These are phyloP conservation scores for Ophiostoma montium DNA, from an alignment of 2,329 filamentous ascomycete species.

Conservation along the genomic window DNA sequence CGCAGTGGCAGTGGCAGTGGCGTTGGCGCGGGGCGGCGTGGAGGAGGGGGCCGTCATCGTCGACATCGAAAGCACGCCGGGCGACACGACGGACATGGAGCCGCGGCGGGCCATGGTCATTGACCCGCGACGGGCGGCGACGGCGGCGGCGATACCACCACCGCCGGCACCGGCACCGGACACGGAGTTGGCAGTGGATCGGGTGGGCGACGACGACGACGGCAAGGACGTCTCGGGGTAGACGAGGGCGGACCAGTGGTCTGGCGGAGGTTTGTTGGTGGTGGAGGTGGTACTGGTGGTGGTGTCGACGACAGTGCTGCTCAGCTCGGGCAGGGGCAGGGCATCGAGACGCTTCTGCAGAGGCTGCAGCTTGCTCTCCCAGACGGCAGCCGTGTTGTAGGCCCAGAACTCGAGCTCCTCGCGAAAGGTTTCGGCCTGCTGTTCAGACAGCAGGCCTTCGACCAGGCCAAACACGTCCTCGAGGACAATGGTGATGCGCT, in stretches of 20 bases:
- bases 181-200: too few relatives aligned
- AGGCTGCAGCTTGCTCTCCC: not conserved
- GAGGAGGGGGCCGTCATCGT: not conserved
- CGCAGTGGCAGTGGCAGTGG: not conserved
- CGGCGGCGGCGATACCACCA: not conserved
- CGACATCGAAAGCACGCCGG: not conserved
- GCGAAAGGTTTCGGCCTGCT: not conserved
- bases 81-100: not conserved
- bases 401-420: not conserved
- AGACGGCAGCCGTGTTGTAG: not conserved
- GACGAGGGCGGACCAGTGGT: not conserved
- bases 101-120: not conserved
- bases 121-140: not conserved
- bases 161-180: too few relatives aligned
- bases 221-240: not conserved
- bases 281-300: too few relatives aligned
- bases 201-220: not conserved
- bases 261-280: too few relatives aligned
- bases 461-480: not conserved
- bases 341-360: not conserved
- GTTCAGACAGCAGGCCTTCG: not conserved
- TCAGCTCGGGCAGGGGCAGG: not conserved
- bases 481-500: not conserved
- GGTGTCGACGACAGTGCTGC: not conserved
- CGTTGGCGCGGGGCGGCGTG: not conserved